Evolutionary conservation across 768 basidiomycete genomes (phyloP).

Genomic region (Lentinus brumalis): DNA sequence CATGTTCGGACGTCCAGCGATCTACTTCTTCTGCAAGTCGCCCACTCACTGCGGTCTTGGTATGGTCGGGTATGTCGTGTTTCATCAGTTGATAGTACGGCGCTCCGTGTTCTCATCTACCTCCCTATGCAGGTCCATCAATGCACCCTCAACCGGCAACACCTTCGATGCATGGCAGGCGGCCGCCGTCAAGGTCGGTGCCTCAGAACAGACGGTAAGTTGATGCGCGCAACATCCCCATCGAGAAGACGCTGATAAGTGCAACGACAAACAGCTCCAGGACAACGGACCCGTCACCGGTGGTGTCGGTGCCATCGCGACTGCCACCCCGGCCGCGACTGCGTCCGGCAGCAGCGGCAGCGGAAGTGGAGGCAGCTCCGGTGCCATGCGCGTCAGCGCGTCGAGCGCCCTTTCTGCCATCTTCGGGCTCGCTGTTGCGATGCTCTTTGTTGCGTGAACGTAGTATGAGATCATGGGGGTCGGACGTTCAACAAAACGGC

Average conservation of each 20-base stretch:
- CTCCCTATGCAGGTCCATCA: constrained; percentile 37
- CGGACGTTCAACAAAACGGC: neutral
- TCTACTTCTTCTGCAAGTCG: constrained; percentile 60
- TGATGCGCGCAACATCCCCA: too few relatives aligned
- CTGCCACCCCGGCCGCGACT: constrained; percentile 28
- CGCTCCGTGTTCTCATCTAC: neutral
- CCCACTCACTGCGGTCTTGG: constrained; percentile 50
- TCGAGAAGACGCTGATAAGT: neutral
- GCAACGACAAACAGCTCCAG: constrained; percentile 34
- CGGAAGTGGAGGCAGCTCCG: neutral
- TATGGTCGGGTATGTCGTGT: constrained; percentile 44
- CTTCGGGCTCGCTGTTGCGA: constrained; percentile 9
- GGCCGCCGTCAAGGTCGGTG: constrained; percentile 43
- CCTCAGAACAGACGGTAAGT: constrained; percentile 38
- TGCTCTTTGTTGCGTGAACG: constrained; percentile 13
- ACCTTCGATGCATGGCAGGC: constrained; percentile 43
- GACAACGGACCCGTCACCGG: constrained; percentile 43
- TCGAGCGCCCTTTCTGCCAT: constrained; percentile 10
- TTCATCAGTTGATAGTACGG: neutral
- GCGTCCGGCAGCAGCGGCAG: neutral
- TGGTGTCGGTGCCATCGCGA: constrained; percentile 43
- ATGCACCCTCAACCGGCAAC: constrained; percentile 48
- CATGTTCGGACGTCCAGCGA: constrained; percentile 36
- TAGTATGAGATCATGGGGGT: neutral
- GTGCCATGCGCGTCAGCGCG: constrained; percentile 4